A percentile compares a stretch with the other conserved stretches of the same genome.
phyloP scores from a whole-genome alignment of 2,329 filamentous ascomycete genomes.

The Botrytis paeoniae region DNA sequence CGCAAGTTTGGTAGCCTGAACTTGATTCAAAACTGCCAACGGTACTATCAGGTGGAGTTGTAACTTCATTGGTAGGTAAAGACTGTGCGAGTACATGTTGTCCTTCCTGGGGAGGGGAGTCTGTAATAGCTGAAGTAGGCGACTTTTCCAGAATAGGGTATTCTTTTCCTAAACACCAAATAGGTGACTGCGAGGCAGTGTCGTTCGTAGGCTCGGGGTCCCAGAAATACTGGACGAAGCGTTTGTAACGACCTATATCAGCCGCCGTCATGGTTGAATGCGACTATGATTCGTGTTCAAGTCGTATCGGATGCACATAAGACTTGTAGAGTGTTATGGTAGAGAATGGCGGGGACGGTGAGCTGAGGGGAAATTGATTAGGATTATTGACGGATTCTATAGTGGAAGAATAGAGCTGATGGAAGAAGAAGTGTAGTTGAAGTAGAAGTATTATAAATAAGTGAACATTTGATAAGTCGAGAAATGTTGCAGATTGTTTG shows the following conservation, averaged over 20 bases:
- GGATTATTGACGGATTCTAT: not conserved
- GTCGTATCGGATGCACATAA: slow-evolving; percentile 13
- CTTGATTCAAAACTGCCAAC: slow-evolving; percentile 35
- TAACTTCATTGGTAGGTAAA: slow-evolving; percentile 22
- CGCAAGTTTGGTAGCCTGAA: slow-evolving; percentile 31
- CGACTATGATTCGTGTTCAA: not conserved
- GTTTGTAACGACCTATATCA: slow-evolving; percentile 74
- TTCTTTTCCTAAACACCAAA: slow-evolving; percentile 76
- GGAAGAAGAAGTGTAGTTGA: not conserved
- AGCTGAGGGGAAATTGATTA: not conserved
- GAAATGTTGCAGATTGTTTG: not conserved
- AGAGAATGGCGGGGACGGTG: slow-evolving; percentile 3
- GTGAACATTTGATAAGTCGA: not conserved
- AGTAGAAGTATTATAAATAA: not conserved
- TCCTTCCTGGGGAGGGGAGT: slow-evolving; percentile 24
- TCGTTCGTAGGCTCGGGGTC: slow-evolving; percentile 86
- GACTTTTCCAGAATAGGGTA: slow-evolving; percentile 44
- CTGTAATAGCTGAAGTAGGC: slow-evolving; percentile 16
- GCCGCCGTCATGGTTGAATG: slow-evolving; percentile 53
- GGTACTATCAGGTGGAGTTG: slow-evolving; percentile 37
- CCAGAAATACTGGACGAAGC: slow-evolving; percentile 88
- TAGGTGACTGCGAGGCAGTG: slow-evolving; percentile 59
- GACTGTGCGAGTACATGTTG: slow-evolving; percentile 14
- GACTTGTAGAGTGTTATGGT: not conserved
- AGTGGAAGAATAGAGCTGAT: not conserved